A percentile compares a stretch with the other conserved stretches of the same genome.
phyloP scores from a whole-genome alignment of 192 early-diverging fungal species.

The Backusella sp. region DNA sequence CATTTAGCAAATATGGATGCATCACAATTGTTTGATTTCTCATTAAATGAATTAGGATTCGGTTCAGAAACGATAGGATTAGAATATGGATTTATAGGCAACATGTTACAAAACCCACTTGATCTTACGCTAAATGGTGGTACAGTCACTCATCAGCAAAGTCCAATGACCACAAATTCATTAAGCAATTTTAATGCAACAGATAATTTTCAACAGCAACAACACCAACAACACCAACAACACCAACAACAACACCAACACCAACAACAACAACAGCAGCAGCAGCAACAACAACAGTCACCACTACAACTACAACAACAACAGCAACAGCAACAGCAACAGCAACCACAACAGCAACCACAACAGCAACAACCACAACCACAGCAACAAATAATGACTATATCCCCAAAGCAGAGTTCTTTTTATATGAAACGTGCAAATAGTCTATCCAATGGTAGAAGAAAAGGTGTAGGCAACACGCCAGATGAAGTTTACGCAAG shows the following conservation, averaged over 20 bases:
- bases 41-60: conserved; percentile 60
- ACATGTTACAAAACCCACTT: conserved; percentile 71
- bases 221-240: background rate
- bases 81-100: conserved; percentile 87
- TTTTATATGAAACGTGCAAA: conserved; percentile 2
- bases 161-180: background rate
- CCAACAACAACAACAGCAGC: background rate
- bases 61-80: conserved; percentile 85
- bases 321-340: background rate
- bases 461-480: conserved; percentile 37
- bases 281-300: background rate
- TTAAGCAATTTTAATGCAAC: background rate
- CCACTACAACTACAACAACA: background rate
- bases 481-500: conserved; percentile 75
- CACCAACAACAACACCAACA: background rate
- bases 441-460: conserved; percentile 8
- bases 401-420: background rate
- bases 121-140: conserved; percentile 4
- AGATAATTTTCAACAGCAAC: background rate
- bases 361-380: background rate
- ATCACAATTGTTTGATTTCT: conserved; percentile 37
- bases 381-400: background rate
- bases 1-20: conserved; percentile 13
- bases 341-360: background rate
- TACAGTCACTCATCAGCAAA: background rate